phyloP scores from a whole-genome alignment of 2,329 filamentous ascomycete genomes.

The Colletotrichum brevisporum region DNA sequence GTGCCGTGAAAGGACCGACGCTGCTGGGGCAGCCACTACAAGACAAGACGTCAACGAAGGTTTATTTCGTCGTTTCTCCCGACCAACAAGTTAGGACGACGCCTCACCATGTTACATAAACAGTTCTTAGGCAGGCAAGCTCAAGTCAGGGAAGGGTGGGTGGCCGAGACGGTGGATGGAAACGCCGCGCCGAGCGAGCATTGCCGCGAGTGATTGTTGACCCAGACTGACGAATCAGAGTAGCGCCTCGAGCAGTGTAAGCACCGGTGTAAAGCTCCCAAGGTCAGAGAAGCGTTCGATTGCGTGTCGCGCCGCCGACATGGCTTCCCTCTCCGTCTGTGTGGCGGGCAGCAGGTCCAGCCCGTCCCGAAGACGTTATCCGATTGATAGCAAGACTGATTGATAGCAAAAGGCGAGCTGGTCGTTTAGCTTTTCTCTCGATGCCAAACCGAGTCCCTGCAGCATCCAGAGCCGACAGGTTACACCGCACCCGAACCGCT shows the following conservation, averaged over 20 bases:
- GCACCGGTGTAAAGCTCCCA: slow-evolving; percentile 8
- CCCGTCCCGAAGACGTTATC: not conserved
- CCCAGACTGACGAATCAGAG: slow-evolving; percentile 18
- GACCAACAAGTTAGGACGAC: slow-evolving; percentile 24
- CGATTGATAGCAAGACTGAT: not conserved
- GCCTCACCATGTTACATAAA: not conserved
- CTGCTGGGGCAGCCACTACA: not conserved
- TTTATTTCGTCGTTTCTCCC: not conserved
- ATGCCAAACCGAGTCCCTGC: slow-evolving; percentile 10
- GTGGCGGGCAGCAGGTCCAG: not conserved
- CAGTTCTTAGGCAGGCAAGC: not conserved
- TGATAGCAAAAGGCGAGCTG: not conserved
- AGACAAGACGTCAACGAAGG: slow-evolving; percentile 4
- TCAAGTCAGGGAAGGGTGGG: slow-evolving; percentile 18
- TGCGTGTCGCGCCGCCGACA: slow-evolving; percentile 22
- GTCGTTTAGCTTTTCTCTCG: not conserved
- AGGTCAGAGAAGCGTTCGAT: slow-evolving; percentile 25
- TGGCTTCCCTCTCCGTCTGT: slow-evolving; percentile 16
- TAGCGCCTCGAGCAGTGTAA: not conserved
- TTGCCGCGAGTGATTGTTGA: slow-evolving; percentile 25
- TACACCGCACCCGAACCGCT: slow-evolving; percentile 10
- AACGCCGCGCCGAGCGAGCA: slow-evolving; percentile 23
- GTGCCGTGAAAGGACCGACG: slow-evolving; percentile 38
- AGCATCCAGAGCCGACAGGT: not conserved
- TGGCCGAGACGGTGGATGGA: slow-evolving; percentile 5